Evolutionary conservation across 2,329 filamentous ascomycete species (phyloP).

Genomic region (Onygenales sp.): DNA sequence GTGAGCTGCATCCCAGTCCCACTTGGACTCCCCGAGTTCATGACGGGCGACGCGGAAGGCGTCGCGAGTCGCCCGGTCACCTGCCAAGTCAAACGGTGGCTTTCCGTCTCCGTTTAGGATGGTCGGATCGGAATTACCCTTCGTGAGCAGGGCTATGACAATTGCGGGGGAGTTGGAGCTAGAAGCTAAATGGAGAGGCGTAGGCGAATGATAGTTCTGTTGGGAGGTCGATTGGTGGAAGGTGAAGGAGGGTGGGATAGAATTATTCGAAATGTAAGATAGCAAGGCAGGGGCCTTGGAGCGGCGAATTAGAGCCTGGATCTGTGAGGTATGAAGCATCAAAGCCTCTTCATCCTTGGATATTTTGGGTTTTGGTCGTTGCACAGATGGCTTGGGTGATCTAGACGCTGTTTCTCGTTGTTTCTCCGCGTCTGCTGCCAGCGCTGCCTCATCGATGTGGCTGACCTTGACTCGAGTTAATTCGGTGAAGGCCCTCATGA

Average conservation of each 20-base stretch:
- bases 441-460: conserved; percentile 59
- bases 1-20: conserved; percentile 67
- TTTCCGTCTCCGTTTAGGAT: conserved; percentile 64
- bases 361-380: conserved; percentile 47
- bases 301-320: conserved; percentile 78
- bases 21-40: conserved; percentile 66
- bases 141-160: conserved; percentile 65
- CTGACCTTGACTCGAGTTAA: conserved; percentile 81
- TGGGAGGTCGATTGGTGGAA: conserved; percentile 61
- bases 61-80: conserved; percentile 76
- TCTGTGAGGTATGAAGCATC: conserved; percentile 74
- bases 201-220: conserved; percentile 69
- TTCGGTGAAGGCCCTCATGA: conserved; percentile 91
- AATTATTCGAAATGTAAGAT: conserved; percentile 71
- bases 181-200: conserved; percentile 76
- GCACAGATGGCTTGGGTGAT: conserved; percentile 23
- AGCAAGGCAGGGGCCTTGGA: conserved; percentile 83
- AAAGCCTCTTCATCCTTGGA: conserved; percentile 78
- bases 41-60: conserved; percentile 81
- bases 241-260: conserved; percentile 58
- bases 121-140: conserved; percentile 66
- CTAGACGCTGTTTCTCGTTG: conserved; percentile 31
- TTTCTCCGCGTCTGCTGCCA: conserved; percentile 42
- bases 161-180: conserved; percentile 69
- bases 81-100: conserved; percentile 75